Base-by-base conservation (phyloP, 371 early-diverging fungal species). In the Apophysomyces ossiformis region DNA sequence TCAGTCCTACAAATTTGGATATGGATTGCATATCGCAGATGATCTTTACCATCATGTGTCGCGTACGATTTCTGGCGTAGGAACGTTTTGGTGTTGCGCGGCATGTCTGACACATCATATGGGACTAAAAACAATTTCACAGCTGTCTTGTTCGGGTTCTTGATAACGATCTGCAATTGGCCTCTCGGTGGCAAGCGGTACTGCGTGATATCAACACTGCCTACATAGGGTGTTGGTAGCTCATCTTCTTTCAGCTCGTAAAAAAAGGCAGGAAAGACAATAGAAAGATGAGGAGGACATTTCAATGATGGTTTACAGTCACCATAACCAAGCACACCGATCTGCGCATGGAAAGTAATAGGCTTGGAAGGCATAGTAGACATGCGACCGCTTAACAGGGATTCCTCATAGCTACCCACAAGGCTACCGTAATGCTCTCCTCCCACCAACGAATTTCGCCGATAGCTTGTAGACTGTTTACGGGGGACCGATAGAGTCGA, bases 381-480 rank as follows among this genome's bases (percentile, higher is more conserved):
- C 92, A 95, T 91, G 37, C 93, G 78, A 36, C 93, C 93, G n/a
- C 82, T 88, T 1, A 95, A 76, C 16, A 95, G 82, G 0, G 91
- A 91, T 68, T 95, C 92, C 65, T 93, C 94, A 68, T 92, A 93
- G 15, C 90, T 89, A 2, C 94, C 94, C 0, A 92, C 90, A 1
- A 93, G 73, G 8, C 83, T 75, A n/a, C 89, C 89, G 36, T 81
- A 73, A 59, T 84, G 83, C 8, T 74, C 66, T 36, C 62, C 59
- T 12, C 21, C 43, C 5, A 68, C 46, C 38, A 1, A 60, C 45
- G 58, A 60, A 37, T 32, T 69, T 58, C 36, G 75, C 39, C n/a
- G 46, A 45, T 45, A 18, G 13, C 46, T 13, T 6, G 46, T 45
- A 6, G 46, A 45, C 16, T 45, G 46, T 13, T 45, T 45, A 18